A percentile compares a stretch with the other conserved stretches of the same genome.
Evolutionary conservation across 2,329 filamentous ascomycete species (phyloP).

Genomic region (Leptographium galeiforme): DNA sequence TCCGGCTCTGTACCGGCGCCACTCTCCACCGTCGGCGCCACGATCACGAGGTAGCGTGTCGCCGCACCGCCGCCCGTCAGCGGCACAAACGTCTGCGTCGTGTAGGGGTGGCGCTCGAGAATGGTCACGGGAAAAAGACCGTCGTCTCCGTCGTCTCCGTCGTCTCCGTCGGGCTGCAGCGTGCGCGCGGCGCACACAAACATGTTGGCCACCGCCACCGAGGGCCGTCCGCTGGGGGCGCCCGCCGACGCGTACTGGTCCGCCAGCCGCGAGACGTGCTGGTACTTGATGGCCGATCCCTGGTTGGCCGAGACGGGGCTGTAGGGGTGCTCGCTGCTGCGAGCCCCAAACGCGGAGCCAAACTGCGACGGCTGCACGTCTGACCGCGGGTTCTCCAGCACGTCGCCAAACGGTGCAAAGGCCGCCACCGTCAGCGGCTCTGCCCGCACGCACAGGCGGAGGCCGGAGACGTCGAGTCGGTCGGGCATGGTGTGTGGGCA

Average conservation of each 20-base stretch:
- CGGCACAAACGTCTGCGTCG: constrained; percentile 84
- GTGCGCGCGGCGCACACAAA: constrained; percentile 68
- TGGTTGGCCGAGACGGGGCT: constrained; percentile 61
- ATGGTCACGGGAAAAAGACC: constrained; percentile 52
- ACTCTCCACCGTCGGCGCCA: constrained; percentile 65
- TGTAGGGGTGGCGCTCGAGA: constrained; percentile 86
- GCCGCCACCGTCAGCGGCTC: constrained; percentile 51
- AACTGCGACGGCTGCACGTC: constrained; percentile 35
- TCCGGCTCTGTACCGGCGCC: constrained; percentile 20
- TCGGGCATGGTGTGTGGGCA: constrained; percentile 7
- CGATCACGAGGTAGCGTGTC: constrained; percentile 66
- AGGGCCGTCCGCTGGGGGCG: constrained; percentile 43
- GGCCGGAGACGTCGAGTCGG: constrained; percentile 29
- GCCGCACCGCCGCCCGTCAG: constrained; percentile 32
- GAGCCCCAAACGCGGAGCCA: constrained; percentile 4
- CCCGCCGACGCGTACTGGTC: constrained; percentile 50
- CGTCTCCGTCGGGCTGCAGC: background rate
- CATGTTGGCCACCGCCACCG: constrained; percentile 64
- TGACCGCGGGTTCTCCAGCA: constrained; percentile 60
- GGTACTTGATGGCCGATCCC: constrained; percentile 76
- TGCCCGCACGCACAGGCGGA: constrained; percentile 38
- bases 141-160: constrained; percentile 4
- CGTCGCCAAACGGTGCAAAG: constrained; percentile 73
- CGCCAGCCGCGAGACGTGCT: constrained; percentile 58
- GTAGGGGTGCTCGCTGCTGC: constrained; percentile 19